A percentile compares a stretch with the other conserved stretches of the same genome.
phyloP scores from a whole-genome alignment of 2,329 filamentous ascomycete genomes.

The Sclerotiophoma versabilis region DNA sequence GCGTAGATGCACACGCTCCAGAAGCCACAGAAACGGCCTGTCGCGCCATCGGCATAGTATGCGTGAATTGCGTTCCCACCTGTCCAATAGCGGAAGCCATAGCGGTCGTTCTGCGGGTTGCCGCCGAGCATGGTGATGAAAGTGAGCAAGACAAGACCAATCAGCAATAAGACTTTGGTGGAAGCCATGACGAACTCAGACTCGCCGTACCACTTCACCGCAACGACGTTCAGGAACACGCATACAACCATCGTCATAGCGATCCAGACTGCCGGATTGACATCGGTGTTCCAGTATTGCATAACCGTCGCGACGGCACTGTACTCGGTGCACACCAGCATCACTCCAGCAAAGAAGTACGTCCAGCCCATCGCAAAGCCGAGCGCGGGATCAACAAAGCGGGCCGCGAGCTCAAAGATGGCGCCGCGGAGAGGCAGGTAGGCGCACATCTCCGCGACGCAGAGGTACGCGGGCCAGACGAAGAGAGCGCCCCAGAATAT shows the following conservation, averaged over 20 bases:
- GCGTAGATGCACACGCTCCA: slow-evolving; percentile 57
- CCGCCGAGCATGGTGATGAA: slow-evolving; percentile 66
- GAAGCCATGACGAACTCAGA: slow-evolving; percentile 46
- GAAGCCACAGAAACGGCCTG: slow-evolving; percentile 54
- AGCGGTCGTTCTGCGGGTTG: slow-evolving; percentile 58
- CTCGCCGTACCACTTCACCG: slow-evolving; percentile 49
- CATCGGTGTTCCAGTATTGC: slow-evolving; percentile 45
- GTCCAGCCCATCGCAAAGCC: slow-evolving; percentile 75
- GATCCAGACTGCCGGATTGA: slow-evolving; percentile 47
- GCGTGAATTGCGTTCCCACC: slow-evolving; percentile 60
- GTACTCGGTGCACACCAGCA: slow-evolving; percentile 25
- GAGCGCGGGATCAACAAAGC: slow-evolving; percentile 78
- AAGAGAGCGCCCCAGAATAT: slow-evolving; percentile 58
- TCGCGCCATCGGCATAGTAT: slow-evolving; percentile 56
- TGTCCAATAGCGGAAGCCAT: slow-evolving; percentile 67
- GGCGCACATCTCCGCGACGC: slow-evolving; percentile 80
- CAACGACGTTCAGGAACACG: slow-evolving; percentile 45
- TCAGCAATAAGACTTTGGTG: slow-evolving; percentile 45
- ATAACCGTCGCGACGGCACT: slow-evolving; percentile 49
- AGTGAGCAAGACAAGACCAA: slow-evolving; percentile 59
- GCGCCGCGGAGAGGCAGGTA: slow-evolving; percentile 78
- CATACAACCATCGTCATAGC: slow-evolving; percentile 47
- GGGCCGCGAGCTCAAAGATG: slow-evolving; percentile 77
- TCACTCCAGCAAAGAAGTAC: slow-evolving; percentile 61
- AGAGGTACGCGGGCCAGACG: slow-evolving; percentile 60